A percentile compares a stretch with the other conserved stretches of the same genome.
phyloP scores from a whole-genome alignment of 192 early-diverging fungal genomes.

The Mortierella antarctica region DNA sequence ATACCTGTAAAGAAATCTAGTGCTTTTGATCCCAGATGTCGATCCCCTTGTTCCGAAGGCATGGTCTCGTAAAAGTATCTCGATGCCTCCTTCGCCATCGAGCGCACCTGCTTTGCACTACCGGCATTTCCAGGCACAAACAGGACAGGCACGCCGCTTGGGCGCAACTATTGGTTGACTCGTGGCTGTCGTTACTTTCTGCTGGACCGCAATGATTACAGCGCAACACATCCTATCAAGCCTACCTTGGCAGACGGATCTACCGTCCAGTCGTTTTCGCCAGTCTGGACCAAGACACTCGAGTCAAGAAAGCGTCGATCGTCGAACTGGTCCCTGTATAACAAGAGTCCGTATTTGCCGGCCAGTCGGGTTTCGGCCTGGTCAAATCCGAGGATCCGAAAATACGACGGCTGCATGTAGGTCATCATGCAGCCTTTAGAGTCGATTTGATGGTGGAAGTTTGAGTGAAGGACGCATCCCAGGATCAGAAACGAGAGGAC shows the following conservation, averaged over 20 bases:
- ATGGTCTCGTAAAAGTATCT: conserved; percentile 63
- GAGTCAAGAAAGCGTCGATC: conserved; percentile 26
- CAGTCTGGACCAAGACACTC: conserved; percentile 17
- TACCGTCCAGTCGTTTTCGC: conserved; percentile 15
- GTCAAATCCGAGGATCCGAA: conserved; percentile 61
- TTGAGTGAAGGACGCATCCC: conserved; percentile 66
- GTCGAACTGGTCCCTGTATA: conserved; percentile 76
- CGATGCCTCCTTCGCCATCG: conserved; percentile 81
- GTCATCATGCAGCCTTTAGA: conserved; percentile 61
- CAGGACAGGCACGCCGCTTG: conserved; percentile 83
- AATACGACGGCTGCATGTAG: conserved; percentile 65
- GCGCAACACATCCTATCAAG: too few relatives aligned
- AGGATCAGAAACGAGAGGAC: conserved; percentile 9
- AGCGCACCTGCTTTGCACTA: conserved; percentile 89
- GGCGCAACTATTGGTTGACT: conserved; percentile 36
- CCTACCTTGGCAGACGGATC: conserved; percentile 28
- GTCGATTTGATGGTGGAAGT: conserved; percentile 73
- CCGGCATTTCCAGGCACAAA: conserved; percentile 98
- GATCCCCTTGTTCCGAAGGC: conserved; percentile 14
- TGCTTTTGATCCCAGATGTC: conserved; percentile 41
- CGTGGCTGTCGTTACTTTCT: neutral
- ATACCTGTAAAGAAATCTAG: conserved; percentile 71
- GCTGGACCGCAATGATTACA: neutral
- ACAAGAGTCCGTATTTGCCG: conserved; percentile 79
- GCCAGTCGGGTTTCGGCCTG: conserved; percentile 68